These are phyloP conservation scores for Ceratocystis ficicola DNA, from an alignment of 2,329 filamentous ascomycete species.

Conservation along the genomic window DNA sequence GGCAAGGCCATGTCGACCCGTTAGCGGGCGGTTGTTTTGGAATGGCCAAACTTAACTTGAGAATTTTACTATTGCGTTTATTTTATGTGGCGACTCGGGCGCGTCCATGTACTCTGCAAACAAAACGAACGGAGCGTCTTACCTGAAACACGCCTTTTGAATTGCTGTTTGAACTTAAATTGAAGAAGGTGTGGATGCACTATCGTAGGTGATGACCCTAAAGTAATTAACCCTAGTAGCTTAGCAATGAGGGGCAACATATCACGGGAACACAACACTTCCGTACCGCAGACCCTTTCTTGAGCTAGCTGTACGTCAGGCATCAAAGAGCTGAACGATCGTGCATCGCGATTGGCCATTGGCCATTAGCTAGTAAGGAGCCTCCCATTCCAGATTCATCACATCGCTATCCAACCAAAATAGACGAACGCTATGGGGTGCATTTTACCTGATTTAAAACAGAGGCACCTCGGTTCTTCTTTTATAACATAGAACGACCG, in stretches of 20 bases:
- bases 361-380: background rate
- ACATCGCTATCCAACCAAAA: background rate
- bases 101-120: background rate
- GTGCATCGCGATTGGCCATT: background rate
- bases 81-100: background rate
- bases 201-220: background rate
- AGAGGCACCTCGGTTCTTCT: background rate
- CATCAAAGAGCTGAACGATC: background rate
- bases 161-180: too few relatives aligned
- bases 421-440: background rate
- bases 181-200: too few relatives aligned
- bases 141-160: background rate
- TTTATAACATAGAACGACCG: background rate
- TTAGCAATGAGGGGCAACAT: background rate
- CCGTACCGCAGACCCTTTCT: background rate
- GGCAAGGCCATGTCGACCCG: conserved; percentile 24
- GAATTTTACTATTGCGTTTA: too few relatives aligned
- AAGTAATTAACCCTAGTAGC: background rate
- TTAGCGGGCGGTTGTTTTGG: conserved; percentile 18
- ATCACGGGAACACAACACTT: background rate
- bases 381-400: conserved; percentile 1
- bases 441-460: background rate
- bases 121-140: background rate
- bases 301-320: background rate
- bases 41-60: background rate